phyloP scores from a whole-genome alignment of 768 basidiomycete genomes.

The Tremella yokohamensis region DNA sequence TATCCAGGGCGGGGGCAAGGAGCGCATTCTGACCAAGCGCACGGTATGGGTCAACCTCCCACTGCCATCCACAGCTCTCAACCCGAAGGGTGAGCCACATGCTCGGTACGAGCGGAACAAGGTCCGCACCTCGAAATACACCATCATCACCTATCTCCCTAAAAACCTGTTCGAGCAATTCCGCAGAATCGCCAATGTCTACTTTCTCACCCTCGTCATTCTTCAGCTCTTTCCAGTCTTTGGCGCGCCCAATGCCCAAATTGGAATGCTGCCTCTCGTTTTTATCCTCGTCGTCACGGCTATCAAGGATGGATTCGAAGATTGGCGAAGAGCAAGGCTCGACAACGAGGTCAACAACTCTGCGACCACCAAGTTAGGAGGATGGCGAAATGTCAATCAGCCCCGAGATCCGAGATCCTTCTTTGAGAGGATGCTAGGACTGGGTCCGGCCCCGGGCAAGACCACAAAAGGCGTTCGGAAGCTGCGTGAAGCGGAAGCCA shows the following conservation, averaged over 20 bases:
- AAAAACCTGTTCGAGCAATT: constrained; percentile 96
- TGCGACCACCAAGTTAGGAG: constrained; percentile 79
- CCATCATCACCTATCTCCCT: constrained; percentile 80
- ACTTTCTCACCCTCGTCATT: constrained; percentile 78
- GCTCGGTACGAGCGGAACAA: constrained; percentile 84
- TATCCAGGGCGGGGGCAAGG: neutral
- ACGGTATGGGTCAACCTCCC: constrained; percentile 78
- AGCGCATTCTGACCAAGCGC: constrained; percentile 57
- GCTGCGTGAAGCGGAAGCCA: constrained; percentile 73
- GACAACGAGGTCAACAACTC: constrained; percentile 96
- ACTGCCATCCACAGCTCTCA: constrained; percentile 63
- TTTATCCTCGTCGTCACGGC: constrained; percentile 86
- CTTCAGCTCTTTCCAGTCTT: constrained; percentile 88
- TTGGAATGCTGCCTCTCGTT: constrained; percentile 77
- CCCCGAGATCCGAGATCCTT: constrained; percentile 71
- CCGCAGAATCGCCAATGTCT: constrained; percentile 84
- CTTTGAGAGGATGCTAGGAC: constrained; percentile 67
- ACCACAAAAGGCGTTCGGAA: constrained; percentile 79
- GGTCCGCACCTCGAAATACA: constrained; percentile 92
- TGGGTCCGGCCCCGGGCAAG: constrained; percentile 47
- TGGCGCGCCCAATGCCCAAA: constrained; percentile 75
- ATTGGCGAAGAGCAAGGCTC: constrained; percentile 79
- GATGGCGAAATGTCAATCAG: constrained; percentile 88
- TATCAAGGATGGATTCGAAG: constrained; percentile 93
- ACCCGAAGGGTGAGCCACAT: constrained; percentile 69